Evolutionary conservation across 2,329 filamentous ascomycete species (phyloP).

Genomic region (Aspergillus unguis): DNA sequence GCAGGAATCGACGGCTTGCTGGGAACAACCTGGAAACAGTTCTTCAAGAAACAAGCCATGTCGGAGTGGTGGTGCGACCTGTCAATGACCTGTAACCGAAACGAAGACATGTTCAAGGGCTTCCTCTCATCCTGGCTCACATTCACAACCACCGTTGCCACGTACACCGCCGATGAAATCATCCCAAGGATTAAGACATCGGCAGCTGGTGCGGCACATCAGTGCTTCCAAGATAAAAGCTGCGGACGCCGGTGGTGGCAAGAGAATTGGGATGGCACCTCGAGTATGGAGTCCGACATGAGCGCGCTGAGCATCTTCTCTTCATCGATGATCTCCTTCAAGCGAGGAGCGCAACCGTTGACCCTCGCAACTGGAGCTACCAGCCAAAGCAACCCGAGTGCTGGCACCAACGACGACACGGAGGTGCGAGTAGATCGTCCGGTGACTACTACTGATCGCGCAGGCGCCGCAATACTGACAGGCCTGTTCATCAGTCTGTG

Average conservation of each 20-base stretch:
- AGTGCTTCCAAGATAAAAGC: slow-evolving; percentile 59
- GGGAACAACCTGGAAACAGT: slow-evolving; percentile 46
- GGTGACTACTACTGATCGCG: slow-evolving; percentile 35
- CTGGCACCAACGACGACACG: slow-evolving; percentile 30
- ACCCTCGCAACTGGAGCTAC: slow-evolving; percentile 57
- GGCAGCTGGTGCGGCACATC: slow-evolving; percentile 57
- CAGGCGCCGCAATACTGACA: slow-evolving; percentile 37
- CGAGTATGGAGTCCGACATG: slow-evolving; percentile 43
- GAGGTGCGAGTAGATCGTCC: slow-evolving; percentile 12
- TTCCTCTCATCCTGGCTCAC: slow-evolving; percentile 67
- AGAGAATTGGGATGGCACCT: slow-evolving; percentile 34
- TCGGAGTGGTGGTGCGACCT: slow-evolving; percentile 67
- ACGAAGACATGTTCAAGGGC: slow-evolving; percentile 72
- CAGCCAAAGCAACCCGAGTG: slow-evolving; percentile 47
- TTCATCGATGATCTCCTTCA: slow-evolving; percentile 29
- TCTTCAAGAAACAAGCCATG: slow-evolving; percentile 58
- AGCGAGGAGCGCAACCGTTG: slow-evolving; percentile 35
- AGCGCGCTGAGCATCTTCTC: slow-evolving; percentile 38
- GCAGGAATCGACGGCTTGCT: slow-evolving; percentile 56
- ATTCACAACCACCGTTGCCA: slow-evolving; percentile 59
- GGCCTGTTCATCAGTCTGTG: slow-evolving; percentile 28
- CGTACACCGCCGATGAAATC: slow-evolving; percentile 55
- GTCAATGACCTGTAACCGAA: slow-evolving; percentile 60
- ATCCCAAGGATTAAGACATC: slow-evolving; percentile 58
- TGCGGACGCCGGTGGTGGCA: slow-evolving; percentile 49